These are phyloP conservation scores for Hypomontagnella submonticulosa DNA, from an alignment of 495 filamentous ascomycete species.

Conservation along the genomic window DNA sequence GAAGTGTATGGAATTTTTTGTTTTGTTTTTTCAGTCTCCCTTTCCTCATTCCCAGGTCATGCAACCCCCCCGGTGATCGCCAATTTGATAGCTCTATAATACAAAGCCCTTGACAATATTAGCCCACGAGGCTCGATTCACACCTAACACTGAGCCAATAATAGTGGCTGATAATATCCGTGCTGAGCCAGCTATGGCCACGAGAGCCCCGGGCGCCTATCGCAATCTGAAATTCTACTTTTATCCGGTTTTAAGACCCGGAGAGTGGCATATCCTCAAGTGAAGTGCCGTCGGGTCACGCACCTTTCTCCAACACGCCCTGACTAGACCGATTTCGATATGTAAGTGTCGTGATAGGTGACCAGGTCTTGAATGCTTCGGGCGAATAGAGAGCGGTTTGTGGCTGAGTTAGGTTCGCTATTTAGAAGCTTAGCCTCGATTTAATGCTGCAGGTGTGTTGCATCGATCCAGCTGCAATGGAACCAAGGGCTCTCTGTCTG, in stretches of 20 bases:
- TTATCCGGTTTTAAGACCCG: slow-evolving; percentile 27
- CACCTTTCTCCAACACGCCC: slow-evolving; percentile 34
- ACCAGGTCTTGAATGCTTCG: slow-evolving; percentile 30
- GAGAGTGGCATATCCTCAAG: slow-evolving; percentile 20
- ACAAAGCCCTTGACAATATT: slow-evolving; percentile 47
- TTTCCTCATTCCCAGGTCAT: slow-evolving; percentile 40
- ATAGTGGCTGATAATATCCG: slow-evolving; percentile 24
- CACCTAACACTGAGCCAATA: slow-evolving; percentile 31
- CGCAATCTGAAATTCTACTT: slow-evolving; percentile 40
- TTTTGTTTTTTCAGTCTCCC: slow-evolving; percentile 18
- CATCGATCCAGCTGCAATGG: slow-evolving; percentile 45
- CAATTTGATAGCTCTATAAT: slow-evolving; percentile 48
- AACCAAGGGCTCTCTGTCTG: slow-evolving; percentile 36
- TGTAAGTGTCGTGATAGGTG: slow-evolving; percentile 40
- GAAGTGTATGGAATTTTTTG: slow-evolving; percentile 15
- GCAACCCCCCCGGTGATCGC: slow-evolving; percentile 39
- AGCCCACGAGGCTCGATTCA: slow-evolving; percentile 46
- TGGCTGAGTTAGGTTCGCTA: slow-evolving; percentile 42
- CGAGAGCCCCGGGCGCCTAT: slow-evolving; percentile 35
- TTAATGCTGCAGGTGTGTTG: slow-evolving; percentile 43
- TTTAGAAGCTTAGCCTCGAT: slow-evolving; percentile 42
- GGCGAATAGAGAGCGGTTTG: slow-evolving; percentile 37
- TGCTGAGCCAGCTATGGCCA: slow-evolving; percentile 36
- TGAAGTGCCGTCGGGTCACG: slow-evolving; percentile 42
- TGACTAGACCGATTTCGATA: slow-evolving; percentile 15